phyloP scores from a whole-genome alignment of 1,284 basidiomycete species.

The Cronartium quercuum region DNA sequence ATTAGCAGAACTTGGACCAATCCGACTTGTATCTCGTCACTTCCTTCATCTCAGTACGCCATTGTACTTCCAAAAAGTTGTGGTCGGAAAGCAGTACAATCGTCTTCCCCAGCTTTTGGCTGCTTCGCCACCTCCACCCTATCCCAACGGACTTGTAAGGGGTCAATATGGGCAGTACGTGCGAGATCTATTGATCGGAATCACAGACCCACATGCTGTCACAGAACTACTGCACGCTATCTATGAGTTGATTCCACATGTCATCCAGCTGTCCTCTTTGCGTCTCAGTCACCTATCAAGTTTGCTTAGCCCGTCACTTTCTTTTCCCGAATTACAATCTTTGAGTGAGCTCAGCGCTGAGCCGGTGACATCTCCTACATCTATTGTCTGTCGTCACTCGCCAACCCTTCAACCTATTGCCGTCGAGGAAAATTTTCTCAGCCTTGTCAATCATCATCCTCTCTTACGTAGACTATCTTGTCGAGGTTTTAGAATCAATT shows the following conservation, averaged over 20 bases:
- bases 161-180: conserved; percentile 24
- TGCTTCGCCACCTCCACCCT: neutral
- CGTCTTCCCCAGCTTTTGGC: neutral
- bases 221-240: conserved; percentile 11
- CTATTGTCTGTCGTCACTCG: neutral
- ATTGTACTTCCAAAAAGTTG: neutral
- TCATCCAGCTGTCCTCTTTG: conserved; percentile 1
- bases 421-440: conserved; percentile 20
- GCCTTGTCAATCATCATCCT: conserved; percentile 32
- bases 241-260: conserved; percentile 26
- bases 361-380: neutral
- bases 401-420: neutral
- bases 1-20: neutral
- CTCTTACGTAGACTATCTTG: conserved; percentile 20
- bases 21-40: neutral
- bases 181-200: conserved; percentile 10
- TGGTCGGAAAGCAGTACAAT: neutral
- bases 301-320: conserved; percentile 21
- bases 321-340: conserved; percentile 18
- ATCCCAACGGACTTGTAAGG: neutral
- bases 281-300: conserved; percentile 12
- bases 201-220: conserved; percentile 1
- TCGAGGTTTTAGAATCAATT: conserved; percentile 5
- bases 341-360: conserved; percentile 4
- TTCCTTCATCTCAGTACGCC: neutral